phyloP scores from a whole-genome alignment of 164 flowering plant genomes.

The Berberis vulgaris region DNA sequence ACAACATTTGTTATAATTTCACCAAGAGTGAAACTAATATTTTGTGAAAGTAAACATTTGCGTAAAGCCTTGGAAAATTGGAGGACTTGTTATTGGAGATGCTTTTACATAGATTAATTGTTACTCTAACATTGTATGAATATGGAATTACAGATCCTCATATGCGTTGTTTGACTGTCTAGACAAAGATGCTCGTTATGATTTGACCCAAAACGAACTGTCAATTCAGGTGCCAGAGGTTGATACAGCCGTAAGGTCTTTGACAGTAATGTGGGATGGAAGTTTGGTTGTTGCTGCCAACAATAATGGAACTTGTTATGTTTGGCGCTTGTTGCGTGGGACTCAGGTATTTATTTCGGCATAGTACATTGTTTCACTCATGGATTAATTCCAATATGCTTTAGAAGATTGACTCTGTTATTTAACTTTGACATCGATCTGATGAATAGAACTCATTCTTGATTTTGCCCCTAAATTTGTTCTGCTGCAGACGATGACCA shows the following conservation, averaged over 20 bases:
- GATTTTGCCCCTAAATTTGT: neutral
- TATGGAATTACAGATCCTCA: too few species aligned
- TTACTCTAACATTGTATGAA: too few species aligned
- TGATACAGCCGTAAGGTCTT: constrained; percentile 88
- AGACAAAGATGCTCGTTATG: neutral
- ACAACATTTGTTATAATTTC: too few species aligned
- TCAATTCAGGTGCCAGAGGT: constrained; percentile 87
- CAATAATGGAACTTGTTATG: constrained; percentile 89
- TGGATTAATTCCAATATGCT: neutral
- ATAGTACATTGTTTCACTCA: neutral
- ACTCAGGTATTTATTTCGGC: constrained; percentile 40
- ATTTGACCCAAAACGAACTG: neutral
- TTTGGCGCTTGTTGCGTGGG: constrained; percentile 90
- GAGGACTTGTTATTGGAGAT: too few species aligned
- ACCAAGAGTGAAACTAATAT: too few species aligned
- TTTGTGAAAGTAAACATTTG: too few species aligned
- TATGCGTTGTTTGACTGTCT: too few species aligned
- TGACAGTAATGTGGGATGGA: constrained; percentile 99
- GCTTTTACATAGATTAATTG: too few species aligned
- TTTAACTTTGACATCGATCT: constrained; percentile 3
- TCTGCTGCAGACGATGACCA: constrained; percentile 79
- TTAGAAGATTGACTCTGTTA: neutral
- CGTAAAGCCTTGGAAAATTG: too few species aligned
- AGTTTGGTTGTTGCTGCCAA: constrained; percentile 98
- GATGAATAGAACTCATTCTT: neutral